phyloP scores from a whole-genome alignment of 441 rosid species.

The Syzygium syzygioides region DNA sequence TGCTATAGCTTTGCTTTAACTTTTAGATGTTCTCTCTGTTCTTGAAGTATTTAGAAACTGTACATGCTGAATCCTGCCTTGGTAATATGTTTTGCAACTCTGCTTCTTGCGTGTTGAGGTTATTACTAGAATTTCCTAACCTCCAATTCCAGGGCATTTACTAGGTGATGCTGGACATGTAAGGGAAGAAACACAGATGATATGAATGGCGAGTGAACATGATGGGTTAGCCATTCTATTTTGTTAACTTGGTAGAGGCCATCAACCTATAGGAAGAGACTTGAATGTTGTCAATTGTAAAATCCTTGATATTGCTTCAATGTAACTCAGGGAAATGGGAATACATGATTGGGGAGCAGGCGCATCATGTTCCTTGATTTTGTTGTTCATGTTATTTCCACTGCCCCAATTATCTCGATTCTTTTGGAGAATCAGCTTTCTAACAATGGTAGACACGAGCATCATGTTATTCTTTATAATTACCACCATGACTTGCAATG shows the following conservation, averaged over 20 bases:
- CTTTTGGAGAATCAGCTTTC: background rate
- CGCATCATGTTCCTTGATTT: background rate
- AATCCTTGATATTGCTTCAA: background rate
- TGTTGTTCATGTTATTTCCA: background rate
- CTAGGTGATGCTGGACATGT: background rate
- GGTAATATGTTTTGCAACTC: background rate
- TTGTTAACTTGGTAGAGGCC: background rate
- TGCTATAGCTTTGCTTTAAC: background rate
- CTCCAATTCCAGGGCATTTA: background rate
- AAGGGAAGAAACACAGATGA: background rate
- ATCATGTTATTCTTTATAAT: background rate
- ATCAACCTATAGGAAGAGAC: background rate
- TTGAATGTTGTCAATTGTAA: background rate
- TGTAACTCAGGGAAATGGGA: background rate
- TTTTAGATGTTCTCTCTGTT: background rate
- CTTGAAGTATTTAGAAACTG: background rate
- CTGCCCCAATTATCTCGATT: background rate
- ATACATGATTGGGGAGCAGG: background rate
- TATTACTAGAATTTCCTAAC: background rate
- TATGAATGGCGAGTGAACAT: background rate
- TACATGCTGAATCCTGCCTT: background rate
- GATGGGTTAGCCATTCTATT: background rate
- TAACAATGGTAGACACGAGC: background rate
- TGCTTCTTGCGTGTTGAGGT: background rate
- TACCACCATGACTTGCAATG: background rate